Evolutionary conservation across 208 protist species (phyloP).

Genomic region (Angomonas deanei): DNA sequence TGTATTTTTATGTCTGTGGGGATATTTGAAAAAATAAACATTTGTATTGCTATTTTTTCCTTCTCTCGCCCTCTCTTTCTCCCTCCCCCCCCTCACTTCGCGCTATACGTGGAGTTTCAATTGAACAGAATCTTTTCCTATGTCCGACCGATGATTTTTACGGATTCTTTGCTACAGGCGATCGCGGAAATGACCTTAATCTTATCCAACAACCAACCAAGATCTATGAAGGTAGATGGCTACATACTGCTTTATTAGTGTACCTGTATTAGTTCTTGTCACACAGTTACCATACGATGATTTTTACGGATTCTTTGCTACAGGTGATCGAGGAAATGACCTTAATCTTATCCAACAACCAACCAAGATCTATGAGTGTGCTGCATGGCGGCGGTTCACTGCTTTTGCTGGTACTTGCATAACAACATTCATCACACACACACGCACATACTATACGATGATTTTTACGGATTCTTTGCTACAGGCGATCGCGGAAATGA

Average conservation of each 20-base stretch:
- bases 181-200: conserved; percentile 32
- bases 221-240: too few species aligned
- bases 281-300: too few species aligned
- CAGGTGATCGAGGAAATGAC: conserved; percentile 36
- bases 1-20: not conserved
- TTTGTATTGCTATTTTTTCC: not conserved
- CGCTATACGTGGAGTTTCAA: too few species aligned
- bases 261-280: too few species aligned
- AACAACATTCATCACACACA: too few species aligned
- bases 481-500: conserved; percentile 37
- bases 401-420: too few species aligned
- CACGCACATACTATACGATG: conserved; percentile 12
- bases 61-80: not conserved
- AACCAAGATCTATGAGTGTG: conserved; percentile 54
- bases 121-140: too few species aligned
- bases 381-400: too few species aligned
- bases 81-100: too few species aligned
- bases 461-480: conserved; percentile 44
- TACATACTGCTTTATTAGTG: too few species aligned
- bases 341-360: conserved; percentile 21
- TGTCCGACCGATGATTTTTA: not conserved
- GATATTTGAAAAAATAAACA: not conserved
- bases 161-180: conserved; percentile 42
- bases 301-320: conserved; percentile 33
- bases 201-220: conserved; percentile 34